Base-by-base conservation (phyloP, 768 basidiomycete genomes). In the Lactifluus echinatus region DNA sequence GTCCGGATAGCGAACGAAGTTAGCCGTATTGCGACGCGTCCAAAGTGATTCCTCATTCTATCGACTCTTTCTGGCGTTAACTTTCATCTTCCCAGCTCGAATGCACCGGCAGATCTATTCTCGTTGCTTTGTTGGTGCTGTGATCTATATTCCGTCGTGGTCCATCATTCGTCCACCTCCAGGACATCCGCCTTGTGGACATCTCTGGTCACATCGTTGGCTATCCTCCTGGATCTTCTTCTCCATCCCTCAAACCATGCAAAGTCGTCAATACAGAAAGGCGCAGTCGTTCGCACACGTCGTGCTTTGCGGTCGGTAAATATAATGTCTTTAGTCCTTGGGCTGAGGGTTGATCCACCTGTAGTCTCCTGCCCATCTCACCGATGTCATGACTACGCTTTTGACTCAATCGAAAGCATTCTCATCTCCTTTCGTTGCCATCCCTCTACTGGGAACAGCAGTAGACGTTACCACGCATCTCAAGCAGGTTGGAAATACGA, bases 1-100 rank as follows among this genome's bases (percentile, higher is more conserved):
- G 87, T 79, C 42, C 94, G 90, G 89, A 72, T 90, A 8, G 75
- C 79, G 6, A 75, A 76, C 44, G 89, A 95, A 66, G 81, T 82
- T 1, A 75, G 76, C 4, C 78, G 75, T 45, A 73, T 85, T 19
- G 71, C 79, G 2, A 84, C 80, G 64, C 74, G 75, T 34, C 69
- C 81, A 62, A 81, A 79, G 88, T 89, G 58, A 64, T 80, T 70
- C 42, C 49, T n/a, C 34, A 33, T 37, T 21, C 39, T 33, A 8
- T 43, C 29, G 19, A 36, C 19, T 19, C 7, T 33, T 33, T 23
- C 21, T 23, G 46, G n/a, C 54, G 44, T 31, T 36, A 3, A 56
- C 44, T 10, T 11, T 23, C 42, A 29, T 21, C 14, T 33, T 19
- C 34, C 14, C 49, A 66, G 67, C 44, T 63, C 64, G 8, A 60